Base-by-base conservation (phyloP, 352 stramenopile species). In the Phytophthora chlamydospora region DNA sequence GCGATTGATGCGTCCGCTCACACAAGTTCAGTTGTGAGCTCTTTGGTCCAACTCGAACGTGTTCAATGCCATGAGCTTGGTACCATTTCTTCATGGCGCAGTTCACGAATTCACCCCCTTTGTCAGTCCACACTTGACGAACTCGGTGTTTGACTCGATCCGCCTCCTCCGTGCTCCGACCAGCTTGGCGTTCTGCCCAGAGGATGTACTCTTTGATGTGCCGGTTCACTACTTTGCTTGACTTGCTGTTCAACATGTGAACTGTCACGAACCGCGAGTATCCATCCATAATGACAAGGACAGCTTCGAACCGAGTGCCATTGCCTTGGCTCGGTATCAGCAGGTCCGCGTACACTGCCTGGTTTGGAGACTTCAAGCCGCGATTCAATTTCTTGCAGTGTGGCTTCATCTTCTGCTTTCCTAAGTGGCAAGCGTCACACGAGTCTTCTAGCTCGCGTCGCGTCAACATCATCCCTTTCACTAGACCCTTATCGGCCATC, bases 11-110 rank as follows among this genome's bases (percentile, higher is more conserved):
- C 13, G 44, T 49, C 8, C 54, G 21, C 31, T 62, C 27, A 13
- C 54, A 62, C 13, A 55, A 13, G 35, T 55, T 62, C 3, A 62
- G 24, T 31, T 55, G 54, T 10, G 44, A 62, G n/a, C 54, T 41
- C 29, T 55, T 62, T 4, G 54, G 44, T 24, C 54, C 54, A 24
- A 62, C 54, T 1, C 13, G 9, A 4, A 62, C 35, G 13, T 62
- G 44, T 11, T 55, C 54, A 46, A 62, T 62, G 1, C 54, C 43
- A 7, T 38, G 34, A 7, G 43, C 14, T 4, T 19, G 19, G 17
- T 62, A 62, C 54, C 54, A 55, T 3, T 31, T 12, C 3, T 45
- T 12, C 9, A 62, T 55, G 4, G 19, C 16, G 2, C 8, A 6
- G 36, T 62, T 62, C 0, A 49, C 54, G 32, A 62, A 40, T 35